These are phyloP conservation scores for Eucalyptus paniculata DNA, from an alignment of 345 rosid species.

Conservation along the genomic window DNA sequence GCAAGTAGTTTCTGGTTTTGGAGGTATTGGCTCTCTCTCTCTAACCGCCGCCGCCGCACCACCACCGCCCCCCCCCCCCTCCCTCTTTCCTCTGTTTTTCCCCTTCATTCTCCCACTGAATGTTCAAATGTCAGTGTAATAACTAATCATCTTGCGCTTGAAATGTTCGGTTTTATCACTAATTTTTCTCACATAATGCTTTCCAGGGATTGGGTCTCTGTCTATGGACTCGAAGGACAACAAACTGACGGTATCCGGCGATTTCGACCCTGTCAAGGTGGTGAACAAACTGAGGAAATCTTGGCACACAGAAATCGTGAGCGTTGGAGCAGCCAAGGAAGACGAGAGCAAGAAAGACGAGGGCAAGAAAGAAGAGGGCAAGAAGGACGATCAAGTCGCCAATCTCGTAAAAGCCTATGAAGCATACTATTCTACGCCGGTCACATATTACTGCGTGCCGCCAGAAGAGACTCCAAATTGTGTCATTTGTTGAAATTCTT, in stretches of 20 bases:
- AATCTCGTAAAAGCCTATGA: neutral
- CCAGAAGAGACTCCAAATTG: neutral
- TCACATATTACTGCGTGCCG: neutral
- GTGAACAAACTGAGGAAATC: neutral
- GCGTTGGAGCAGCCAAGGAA: neutral
- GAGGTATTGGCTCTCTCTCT: neutral
- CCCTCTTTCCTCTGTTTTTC: neutral
- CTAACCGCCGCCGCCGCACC: neutral
- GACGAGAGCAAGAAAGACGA: neutral
- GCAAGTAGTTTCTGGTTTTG: neutral
- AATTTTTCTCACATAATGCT: neutral
- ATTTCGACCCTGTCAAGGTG: neutral
- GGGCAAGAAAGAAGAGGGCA: neutral
- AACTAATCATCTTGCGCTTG: neutral
- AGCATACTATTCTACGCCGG: neutral
- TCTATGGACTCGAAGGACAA: neutral
- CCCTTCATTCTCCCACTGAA: neutral
- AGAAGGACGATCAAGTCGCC: neutral
- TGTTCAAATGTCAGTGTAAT: neutral
- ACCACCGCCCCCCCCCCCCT: too few relatives aligned
- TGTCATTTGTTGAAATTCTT: neutral
- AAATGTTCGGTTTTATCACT: neutral
- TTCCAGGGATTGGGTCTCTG: neutral
- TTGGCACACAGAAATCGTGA: neutral
- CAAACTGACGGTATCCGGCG: constrained; percentile 1